These are phyloP conservation scores for Cochlearia excelsa DNA, from an alignment of 345 rosid species.

Conservation along the genomic window DNA sequence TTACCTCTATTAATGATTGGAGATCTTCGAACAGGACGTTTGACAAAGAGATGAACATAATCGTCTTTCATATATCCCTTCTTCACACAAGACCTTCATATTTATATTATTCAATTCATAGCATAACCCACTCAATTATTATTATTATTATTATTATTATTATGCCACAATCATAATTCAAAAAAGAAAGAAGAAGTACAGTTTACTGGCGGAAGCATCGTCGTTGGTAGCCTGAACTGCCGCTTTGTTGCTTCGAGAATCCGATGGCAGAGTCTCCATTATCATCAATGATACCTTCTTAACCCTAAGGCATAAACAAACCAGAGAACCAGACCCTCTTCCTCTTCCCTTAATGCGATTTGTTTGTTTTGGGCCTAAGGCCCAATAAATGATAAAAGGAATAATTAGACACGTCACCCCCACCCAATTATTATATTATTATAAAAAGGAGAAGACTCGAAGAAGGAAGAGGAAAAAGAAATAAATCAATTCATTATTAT, in stretches of 20 bases:
- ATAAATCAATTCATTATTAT: too few species aligned
- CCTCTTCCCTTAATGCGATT: too few species aligned
- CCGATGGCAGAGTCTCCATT: constrained; percentile 44
- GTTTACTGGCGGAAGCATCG: constrained; percentile 93
- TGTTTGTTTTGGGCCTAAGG: too few species aligned
- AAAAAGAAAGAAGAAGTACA: constrained; percentile 35
- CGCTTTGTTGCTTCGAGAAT: constrained; percentile 68
- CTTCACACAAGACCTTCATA: constrained; percentile 77
- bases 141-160: too few species aligned
- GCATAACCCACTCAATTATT: constrained; percentile 2
- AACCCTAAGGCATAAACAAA: too few species aligned
- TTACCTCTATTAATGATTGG: constrained; percentile 93
- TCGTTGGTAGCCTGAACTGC: constrained; percentile 98
- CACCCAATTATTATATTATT: too few species aligned
- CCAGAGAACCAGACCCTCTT: too few species aligned
- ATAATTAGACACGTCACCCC: too few species aligned
- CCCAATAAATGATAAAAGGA: too few species aligned
- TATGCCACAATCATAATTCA: too few species aligned
- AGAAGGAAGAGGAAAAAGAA: too few species aligned
- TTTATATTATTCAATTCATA: not conserved
- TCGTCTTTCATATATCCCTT: constrained; percentile 93
- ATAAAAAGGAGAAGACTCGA: too few species aligned
- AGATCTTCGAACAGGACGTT: constrained; percentile 83
- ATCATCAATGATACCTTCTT: not conserved
- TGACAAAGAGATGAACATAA: constrained; percentile 75